These are phyloP conservation scores for Lophiostoma macrostomum DNA, from an alignment of 495 filamentous ascomycete species.

Conservation along the genomic window DNA sequence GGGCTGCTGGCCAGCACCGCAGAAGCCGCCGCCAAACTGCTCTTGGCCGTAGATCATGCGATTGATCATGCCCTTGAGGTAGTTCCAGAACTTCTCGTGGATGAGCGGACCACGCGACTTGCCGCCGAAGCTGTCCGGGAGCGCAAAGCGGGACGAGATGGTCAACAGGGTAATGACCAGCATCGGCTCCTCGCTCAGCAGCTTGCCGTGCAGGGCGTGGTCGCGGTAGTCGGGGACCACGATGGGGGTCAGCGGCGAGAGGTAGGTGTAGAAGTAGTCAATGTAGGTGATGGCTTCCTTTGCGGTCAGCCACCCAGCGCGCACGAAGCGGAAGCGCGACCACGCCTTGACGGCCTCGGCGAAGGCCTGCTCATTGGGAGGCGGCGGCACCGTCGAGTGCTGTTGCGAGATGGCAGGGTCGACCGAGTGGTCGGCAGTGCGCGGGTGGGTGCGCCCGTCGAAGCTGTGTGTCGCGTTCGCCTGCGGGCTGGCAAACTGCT, in stretches of 20 bases:
- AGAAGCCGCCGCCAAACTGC: slow-evolving; percentile 84
- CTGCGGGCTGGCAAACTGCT: slow-evolving; percentile 36
- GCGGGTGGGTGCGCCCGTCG: slow-evolving; percentile 7
- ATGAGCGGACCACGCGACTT: slow-evolving; percentile 83
- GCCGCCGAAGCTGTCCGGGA: slow-evolving; percentile 74
- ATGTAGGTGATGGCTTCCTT: slow-evolving; percentile 90
- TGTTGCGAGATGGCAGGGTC: slow-evolving; percentile 29
- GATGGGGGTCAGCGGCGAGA: slow-evolving; percentile 88
- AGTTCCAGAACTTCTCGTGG: slow-evolving; percentile 93
- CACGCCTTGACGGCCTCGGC: slow-evolving; percentile 76
- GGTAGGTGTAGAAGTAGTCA: slow-evolving; percentile 86
- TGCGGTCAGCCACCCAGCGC: slow-evolving; percentile 93
- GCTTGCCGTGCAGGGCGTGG: slow-evolving; percentile 65
- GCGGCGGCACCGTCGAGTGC: slow-evolving; percentile 6
- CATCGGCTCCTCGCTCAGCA: slow-evolving; percentile 88
- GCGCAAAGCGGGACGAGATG: slow-evolving; percentile 81
- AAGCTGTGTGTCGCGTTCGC: slow-evolving; percentile 18
- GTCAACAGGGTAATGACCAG: slow-evolving; percentile 86
- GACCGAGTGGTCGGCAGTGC: slow-evolving; percentile 10
- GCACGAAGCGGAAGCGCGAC: slow-evolving; percentile 87
- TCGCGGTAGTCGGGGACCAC: slow-evolving; percentile 78
- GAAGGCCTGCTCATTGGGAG: slow-evolving; percentile 40
- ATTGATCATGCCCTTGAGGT: slow-evolving; percentile 89
- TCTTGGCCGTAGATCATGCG: slow-evolving; percentile 94
- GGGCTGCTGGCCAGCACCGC: slow-evolving; percentile 62